A percentile compares a stretch with the other conserved stretches of the same genome.
phyloP scores from a whole-genome alignment of 148 eudicot genomes.

The Rhododendron griersonianum region DNA sequence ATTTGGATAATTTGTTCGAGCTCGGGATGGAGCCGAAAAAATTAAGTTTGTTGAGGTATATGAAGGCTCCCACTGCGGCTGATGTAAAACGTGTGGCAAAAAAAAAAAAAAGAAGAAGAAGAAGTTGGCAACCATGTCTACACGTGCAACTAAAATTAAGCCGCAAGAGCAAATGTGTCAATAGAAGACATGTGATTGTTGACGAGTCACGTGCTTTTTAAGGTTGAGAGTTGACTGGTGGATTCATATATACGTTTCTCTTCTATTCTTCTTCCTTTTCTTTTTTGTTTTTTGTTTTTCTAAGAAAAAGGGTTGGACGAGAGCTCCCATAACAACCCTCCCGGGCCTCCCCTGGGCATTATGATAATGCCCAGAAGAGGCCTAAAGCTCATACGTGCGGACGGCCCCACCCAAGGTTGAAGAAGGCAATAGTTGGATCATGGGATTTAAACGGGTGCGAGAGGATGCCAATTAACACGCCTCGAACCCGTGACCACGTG shows the following conservation, averaged over 20 bases:
- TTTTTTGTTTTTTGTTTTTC: not conserved
- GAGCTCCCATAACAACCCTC: not conserved
- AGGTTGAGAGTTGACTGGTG: not conserved
- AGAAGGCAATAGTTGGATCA: not conserved
- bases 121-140: not conserved
- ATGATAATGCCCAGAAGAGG: no score
- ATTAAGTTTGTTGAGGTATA: no score
- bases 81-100: no score
- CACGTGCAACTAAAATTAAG: no score
- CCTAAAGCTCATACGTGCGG: not conserved
- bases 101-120: no score
- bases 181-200: not conserved
- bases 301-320: not conserved
- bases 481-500: not conserved
- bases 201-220: not conserved
- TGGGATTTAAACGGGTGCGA: not conserved
- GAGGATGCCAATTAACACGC: not conserved
- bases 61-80: no score
- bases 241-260: not conserved
- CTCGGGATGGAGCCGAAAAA: not conserved
- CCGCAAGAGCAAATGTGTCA: not conserved
- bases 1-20: not conserved
- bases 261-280: no score
- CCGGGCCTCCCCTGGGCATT: not conserved
- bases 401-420: not conserved